phyloP scores from a whole-genome alignment of 1,284 basidiomycete genomes.

The Violaceomyces palustris region DNA sequence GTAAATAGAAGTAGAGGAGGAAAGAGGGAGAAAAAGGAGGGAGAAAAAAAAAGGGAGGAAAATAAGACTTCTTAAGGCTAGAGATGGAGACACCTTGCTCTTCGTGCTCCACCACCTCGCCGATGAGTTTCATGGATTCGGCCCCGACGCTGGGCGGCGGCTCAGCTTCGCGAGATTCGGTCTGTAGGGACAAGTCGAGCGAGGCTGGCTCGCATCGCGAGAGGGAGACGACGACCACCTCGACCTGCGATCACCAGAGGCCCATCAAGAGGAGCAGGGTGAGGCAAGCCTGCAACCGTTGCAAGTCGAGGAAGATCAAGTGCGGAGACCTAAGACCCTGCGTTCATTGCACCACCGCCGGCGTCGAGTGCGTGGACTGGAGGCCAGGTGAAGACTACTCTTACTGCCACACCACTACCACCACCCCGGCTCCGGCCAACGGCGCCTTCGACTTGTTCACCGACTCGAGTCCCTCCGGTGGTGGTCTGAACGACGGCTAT shows the following conservation, averaged over 20 bases:
- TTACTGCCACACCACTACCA: constrained; percentile 1
- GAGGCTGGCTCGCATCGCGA: no score
- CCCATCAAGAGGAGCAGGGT: constrained; percentile 21
- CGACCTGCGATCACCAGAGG: constrained; percentile 5
- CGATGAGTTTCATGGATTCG: no score
- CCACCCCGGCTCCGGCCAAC: not conserved
- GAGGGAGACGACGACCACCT: constrained; percentile 4
- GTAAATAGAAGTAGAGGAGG: no score
- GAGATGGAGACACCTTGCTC: no score
- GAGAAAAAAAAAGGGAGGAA: no score
- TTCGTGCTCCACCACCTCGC: no score
- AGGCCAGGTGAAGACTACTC: constrained; percentile 28
- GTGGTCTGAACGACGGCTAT: constrained; percentile 4
- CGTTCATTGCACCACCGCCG: constrained; percentile 28
- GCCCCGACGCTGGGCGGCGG: no score
- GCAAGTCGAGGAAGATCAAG: constrained; percentile 34
- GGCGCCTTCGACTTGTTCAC: not conserved
- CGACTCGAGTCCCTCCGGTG: constrained; percentile 2
- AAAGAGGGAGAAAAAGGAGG: no score
- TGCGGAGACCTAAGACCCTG: constrained; percentile 28
- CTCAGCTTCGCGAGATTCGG: no score
- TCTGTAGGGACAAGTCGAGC: no score
- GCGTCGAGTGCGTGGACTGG: constrained; percentile 25
- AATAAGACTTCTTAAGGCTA: no score
- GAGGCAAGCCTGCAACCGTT: constrained; percentile 32